These are phyloP conservation scores for Amesomyces nigricolor DNA, from an alignment of 2,329 filamentous ascomycete species.

Conservation along the genomic window DNA sequence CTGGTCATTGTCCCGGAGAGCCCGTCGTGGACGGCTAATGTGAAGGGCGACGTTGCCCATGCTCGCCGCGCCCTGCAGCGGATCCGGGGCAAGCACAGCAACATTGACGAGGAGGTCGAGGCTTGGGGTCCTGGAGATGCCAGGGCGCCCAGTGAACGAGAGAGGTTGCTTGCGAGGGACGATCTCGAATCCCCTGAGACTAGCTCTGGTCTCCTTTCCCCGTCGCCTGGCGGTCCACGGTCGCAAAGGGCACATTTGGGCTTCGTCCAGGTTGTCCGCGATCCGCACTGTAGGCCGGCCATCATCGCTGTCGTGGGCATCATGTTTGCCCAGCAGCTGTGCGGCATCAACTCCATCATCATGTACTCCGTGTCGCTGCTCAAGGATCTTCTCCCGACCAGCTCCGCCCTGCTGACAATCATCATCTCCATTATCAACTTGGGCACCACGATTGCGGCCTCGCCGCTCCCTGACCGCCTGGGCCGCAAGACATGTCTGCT, in stretches of 20 bases:
- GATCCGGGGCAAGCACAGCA: constrained; percentile 63
- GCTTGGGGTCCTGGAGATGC: constrained; percentile 48
- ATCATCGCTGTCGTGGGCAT: constrained; percentile 81
- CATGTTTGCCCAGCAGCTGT: constrained; percentile 90
- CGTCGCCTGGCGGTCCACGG: constrained; percentile 6
- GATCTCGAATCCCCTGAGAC: constrained; percentile 21
- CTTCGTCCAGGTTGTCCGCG: constrained; percentile 59
- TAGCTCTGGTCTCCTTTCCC: constrained; percentile 27
- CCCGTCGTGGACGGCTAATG: constrained; percentile 73
- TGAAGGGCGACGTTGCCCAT: constrained; percentile 51
- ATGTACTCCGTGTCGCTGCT: constrained; percentile 97
- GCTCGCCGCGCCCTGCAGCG: constrained; percentile 66
- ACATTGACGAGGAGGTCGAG: constrained; percentile 69
- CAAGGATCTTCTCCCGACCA: constrained; percentile 71
- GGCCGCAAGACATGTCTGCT: constrained; percentile 84
- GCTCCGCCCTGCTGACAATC: constrained; percentile 79
- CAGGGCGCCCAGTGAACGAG: constrained; percentile 56
- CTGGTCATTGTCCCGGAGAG: constrained; percentile 80
- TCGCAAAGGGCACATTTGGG: constrained; percentile 41
- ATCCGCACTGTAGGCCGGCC: constrained; percentile 64
- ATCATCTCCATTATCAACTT: constrained; percentile 84
- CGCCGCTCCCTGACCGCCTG: constrained; percentile 79
- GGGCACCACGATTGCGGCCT: constrained; percentile 70
- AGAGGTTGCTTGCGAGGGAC: constrained; percentile 55
- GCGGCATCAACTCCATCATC: constrained; percentile 92